phyloP scores from a whole-genome alignment of 768 basidiomycete genomes.

The Leucocoprinus leucothites region DNA sequence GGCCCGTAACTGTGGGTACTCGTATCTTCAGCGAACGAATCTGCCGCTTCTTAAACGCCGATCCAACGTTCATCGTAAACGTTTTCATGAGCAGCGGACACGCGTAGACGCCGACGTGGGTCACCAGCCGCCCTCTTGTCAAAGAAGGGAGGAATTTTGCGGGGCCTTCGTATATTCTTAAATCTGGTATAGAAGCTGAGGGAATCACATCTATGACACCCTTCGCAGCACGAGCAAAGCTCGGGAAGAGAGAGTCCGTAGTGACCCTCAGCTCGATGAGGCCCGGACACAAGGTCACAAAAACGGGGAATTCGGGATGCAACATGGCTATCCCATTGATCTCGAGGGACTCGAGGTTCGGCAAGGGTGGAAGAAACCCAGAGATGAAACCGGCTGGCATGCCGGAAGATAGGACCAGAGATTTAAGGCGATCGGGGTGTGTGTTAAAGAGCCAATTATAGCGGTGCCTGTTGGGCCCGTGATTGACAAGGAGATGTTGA shows the following conservation, averaged over 20 bases:
- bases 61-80: neutral
- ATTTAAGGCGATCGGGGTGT: conserved; percentile 3
- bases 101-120: conserved; percentile 2
- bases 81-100: neutral
- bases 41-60: conserved; percentile 2
- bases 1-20: conserved; percentile 1
- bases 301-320: conserved; percentile 5
- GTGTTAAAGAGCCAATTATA: conserved; percentile 10
- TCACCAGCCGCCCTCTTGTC: conserved; percentile 3
- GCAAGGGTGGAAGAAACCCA: conserved; percentile 5
- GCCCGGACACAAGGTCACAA: neutral
- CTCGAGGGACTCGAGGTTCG: conserved; percentile 11
- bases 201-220: conserved; percentile 5
- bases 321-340: conserved; percentile 8
- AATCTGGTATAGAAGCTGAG: neutral
- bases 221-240: neutral
- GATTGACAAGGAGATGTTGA: conserved; percentile 6
- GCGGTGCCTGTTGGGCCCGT: conserved; percentile 7
- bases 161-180: conserved; percentile 8
- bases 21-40: conserved; percentile 5
- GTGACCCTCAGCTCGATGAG: conserved; percentile 4
- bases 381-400: conserved; percentile 9
- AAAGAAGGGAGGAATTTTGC: neutral
- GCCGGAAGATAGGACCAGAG: conserved; percentile 8
- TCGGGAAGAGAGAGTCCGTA: neutral